A percentile compares a stretch with the other conserved stretches of the same genome.
Conservation (phyloP, 129 eudicot genomes). For the Chrysanthemum lavandulifolium region DNA sequence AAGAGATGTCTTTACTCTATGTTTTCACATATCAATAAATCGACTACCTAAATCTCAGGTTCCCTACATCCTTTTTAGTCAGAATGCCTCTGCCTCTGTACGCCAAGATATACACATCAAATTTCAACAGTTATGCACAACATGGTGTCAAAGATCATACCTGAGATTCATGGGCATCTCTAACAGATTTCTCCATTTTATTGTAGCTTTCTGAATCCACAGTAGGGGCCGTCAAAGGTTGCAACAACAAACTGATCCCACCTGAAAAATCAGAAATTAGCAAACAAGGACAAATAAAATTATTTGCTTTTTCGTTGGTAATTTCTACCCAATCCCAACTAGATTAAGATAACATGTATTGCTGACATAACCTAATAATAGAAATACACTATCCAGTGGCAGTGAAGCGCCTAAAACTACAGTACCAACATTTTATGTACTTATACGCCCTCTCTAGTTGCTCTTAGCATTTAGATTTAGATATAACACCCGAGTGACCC, state of each 20-base stretch:
- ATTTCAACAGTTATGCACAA: not conserved
- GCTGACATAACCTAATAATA: too few relatives aligned
- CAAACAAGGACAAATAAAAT: not conserved
- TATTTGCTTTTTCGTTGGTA: not conserved
- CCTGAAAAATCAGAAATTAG: conserved; percentile 42
- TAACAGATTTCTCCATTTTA: conserved; percentile 61
- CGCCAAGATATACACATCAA: not conserved
- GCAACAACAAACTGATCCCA: conserved; percentile 66
- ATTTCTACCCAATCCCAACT: not conserved
- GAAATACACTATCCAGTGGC: too few relatives aligned
- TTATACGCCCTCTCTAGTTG: too few relatives aligned
- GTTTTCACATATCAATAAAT: not conserved
- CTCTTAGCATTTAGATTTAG: too few relatives aligned
- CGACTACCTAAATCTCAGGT: not conserved
- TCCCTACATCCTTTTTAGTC: conserved; percentile 1
- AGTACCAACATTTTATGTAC: too few relatives aligned
- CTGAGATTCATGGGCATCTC: conserved; percentile 80
- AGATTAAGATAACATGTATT: too few relatives aligned
- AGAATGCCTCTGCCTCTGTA: conserved; percentile 5
- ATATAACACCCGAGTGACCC: not conserved
- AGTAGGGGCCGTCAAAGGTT: conserved; percentile 89
- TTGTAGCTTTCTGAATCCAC: conserved; percentile 79
- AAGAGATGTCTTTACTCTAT: not conserved
- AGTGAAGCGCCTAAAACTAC: too few relatives aligned
- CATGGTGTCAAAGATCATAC: conserved; percentile 33